Evolutionary conservation across 768 basidiomycete species (phyloP), one percentile per base, ranked within the genome.

Genomic region (Hericium coralloides): DNA sequence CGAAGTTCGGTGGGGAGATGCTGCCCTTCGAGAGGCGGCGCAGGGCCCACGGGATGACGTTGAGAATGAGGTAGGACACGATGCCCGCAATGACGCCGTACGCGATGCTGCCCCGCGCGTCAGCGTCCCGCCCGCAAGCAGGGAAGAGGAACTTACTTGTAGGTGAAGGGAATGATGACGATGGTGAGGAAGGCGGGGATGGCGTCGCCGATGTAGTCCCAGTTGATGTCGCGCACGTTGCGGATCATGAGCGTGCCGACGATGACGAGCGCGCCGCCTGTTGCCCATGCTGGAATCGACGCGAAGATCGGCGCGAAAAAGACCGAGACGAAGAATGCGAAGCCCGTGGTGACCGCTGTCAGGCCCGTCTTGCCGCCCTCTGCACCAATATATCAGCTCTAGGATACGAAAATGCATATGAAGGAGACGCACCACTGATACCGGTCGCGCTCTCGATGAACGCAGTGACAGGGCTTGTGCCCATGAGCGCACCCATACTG

Each of bases 221-320:
- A 94, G 70, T 94, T 94, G 69, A 94, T 86, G 49, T 90, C 90
- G 36, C 82, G 78, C 20, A 89, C 87, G 63, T 83, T 86, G 50
- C 87, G 80, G 69, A 90, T 88, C 91, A 93, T 93, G 64, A 92
- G 75, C 15, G 85, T 87, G n/a, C 91, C 91, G 12, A 90, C 90
- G 55, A 94, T 85, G 45, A 89, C 81, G 38, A 94, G 74, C 0
- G 90, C 89, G 56, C 91, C 86, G 14, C 91, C 91, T 1, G 91
- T 94, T 4, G 91, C 90, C 89, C 89, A 93, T 0, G 84, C 64
- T 0, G 91, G 91, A 53, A 94, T 90, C 12, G 87, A 89, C 10
- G 89, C 89, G 61, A 94, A 92, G 63, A 94, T 85, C 6, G 91
- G 91, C 17, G 91, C 81, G 65, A 94, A 94, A 77, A 94, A 94